Evolutionary conservation across 345 rosid genomes (phyloP), one percentile per base, ranked within the genome.

Genomic region (Turnera subulata): DNA sequence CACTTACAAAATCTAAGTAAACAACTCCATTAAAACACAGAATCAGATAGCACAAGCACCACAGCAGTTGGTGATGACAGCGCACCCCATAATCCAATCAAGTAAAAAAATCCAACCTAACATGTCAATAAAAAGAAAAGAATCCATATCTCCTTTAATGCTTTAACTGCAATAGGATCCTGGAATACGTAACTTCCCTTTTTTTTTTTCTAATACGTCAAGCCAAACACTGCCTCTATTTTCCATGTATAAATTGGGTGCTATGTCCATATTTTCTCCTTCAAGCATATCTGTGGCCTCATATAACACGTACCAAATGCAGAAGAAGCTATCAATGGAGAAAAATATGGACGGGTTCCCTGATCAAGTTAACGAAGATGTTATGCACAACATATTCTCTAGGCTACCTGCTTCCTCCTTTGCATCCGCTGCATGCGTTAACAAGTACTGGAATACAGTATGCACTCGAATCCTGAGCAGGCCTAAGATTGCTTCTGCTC

Each of bases 401-500:
- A 67, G 79, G 75, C 43, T 82, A 6, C 79, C 81, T 1, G 86
- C 86, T 9, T 7, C 13, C 20, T 61, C 86, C 37, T 85, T 85
- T 43, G 81, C 86, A 6, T 59, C 73, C 0, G 83, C 86, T 9
- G 73, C 84, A 1, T 70, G 75, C 47, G 89, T 85, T 63, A 75
- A 35, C 74, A 77, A 52, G 52, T 16, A 63, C 11, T 85, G 89
- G 86, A 76, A 74, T 21, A 59, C 56, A 12, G 62, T 67, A 45
- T 78, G 77, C 59, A 23, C 25, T 29, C 72, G 39, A 17, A 63
- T 78, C 55, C 86, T 85, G 25, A 71, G 63, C 20, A 72, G 73
- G 21, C 88, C 86, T n/a, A 75, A 67, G 64, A 68, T 85, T 48
- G 80, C 80, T 19, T 78, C 86, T n/a, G 83, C 84, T 18, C 73